These are phyloP conservation scores for Diutina pseudorugosa DNA, from an alignment of 1,139 yeast species.

Conservation along the genomic window DNA sequence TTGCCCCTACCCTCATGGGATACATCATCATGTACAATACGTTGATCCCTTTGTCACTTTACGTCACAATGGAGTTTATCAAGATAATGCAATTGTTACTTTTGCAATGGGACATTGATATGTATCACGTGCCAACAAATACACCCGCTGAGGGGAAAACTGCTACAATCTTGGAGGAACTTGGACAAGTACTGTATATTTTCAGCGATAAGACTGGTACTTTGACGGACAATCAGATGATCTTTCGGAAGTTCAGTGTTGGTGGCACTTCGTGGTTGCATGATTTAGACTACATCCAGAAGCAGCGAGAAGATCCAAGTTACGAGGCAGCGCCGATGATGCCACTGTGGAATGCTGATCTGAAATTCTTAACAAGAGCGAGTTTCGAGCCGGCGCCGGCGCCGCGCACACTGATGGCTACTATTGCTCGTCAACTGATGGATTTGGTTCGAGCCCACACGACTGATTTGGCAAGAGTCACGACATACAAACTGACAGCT, in stretches of 20 bases:
- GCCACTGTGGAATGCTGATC: conserved; percentile 3
- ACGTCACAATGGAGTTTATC: conserved; percentile 93
- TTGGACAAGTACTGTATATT: conserved; percentile 91
- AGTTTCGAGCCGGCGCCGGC: conserved; percentile 2
- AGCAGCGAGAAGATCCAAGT: neutral
- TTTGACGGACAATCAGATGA: conserved; percentile 81
- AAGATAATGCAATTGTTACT: conserved; percentile 75
- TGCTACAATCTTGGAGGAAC: conserved; percentile 88
- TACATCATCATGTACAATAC: conserved; percentile 96
- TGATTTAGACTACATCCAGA: conserved; percentile 39
- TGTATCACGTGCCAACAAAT: conserved; percentile 76
- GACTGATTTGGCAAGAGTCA: neutral
- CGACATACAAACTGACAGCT: conserved; percentile 28
- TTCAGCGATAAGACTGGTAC: conserved; percentile 98
- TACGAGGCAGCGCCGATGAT: neutral
- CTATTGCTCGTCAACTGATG: conserved; percentile 3
- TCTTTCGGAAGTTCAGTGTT: conserved; percentile 71
- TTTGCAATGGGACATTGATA: conserved; percentile 83
- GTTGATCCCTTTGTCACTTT: conserved; percentile 84
- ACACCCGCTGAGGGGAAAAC: conserved; percentile 95
- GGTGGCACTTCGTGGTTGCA: conserved; percentile 89
- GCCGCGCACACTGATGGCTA: neutral
- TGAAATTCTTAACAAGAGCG: neutral
- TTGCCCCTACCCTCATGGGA: conserved; percentile 87
- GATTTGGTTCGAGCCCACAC: neutral